phyloP scores from a whole-genome alignment of 2,329 filamentous ascomycete genomes.

The Calycina herbarum region DNA sequence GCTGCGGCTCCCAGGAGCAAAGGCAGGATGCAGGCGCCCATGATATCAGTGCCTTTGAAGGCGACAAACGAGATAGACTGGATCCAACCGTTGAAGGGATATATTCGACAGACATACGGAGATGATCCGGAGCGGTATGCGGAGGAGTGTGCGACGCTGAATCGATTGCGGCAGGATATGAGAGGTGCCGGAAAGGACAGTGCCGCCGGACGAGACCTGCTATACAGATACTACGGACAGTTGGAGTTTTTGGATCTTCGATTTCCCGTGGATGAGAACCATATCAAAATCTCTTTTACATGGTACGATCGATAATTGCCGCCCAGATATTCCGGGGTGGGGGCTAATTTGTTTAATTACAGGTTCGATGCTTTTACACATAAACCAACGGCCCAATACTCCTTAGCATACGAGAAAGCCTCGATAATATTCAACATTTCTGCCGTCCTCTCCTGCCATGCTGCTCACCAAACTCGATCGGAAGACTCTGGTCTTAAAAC shows the following conservation, averaged over 20 bases:
- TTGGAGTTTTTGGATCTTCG: conserved; percentile 90
- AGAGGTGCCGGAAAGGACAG: conserved; percentile 95
- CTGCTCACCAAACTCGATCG: conserved; percentile 85
- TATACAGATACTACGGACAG: conserved; percentile 98
- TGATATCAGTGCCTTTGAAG: conserved; percentile 93
- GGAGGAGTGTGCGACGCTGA: conserved; percentile 92
- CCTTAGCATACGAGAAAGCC: conserved; percentile 94
- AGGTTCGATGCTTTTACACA: conserved; percentile 99
- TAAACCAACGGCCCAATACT: conserved; percentile 95
- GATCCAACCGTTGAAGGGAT: conserved; percentile 85
- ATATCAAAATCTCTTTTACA: conserved; percentile 98
- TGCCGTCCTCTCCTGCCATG: conserved; percentile 93
- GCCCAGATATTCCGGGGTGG: not conserved
- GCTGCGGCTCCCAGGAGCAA: conserved; percentile 37
- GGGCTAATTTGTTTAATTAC: conserved; percentile 23
- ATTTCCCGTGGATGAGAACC: conserved; percentile 97
- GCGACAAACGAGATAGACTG: conserved; percentile 98
- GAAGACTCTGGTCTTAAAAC: conserved; percentile 94
- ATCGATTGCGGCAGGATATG: conserved; percentile 96
- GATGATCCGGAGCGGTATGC: conserved; percentile 95
- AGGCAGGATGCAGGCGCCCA: conserved; percentile 73
- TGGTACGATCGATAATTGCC: conserved; percentile 61
- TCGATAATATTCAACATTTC: conserved; percentile 99
- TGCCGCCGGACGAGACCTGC: conserved; percentile 84
- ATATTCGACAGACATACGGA: conserved; percentile 91